phyloP scores from a whole-genome alignment of 257 asterid species.

The Coffea eugenioides region DNA sequence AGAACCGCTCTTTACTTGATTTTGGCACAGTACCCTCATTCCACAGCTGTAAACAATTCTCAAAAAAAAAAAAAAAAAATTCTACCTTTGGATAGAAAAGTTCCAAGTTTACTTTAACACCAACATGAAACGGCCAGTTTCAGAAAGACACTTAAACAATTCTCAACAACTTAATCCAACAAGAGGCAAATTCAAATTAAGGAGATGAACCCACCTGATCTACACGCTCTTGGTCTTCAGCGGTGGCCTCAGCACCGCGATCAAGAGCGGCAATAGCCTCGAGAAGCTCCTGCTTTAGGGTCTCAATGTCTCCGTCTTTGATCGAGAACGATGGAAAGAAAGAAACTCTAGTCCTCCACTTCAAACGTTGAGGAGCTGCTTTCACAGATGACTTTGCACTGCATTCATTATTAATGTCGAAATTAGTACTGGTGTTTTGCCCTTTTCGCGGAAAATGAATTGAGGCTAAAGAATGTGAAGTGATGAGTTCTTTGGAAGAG shows the following conservation, averaged over 20 bases:
- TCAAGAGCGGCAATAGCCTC: conserved; percentile 54
- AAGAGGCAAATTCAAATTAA: neutral
- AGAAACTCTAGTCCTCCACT: conserved; percentile 44
- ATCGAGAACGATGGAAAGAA: conserved; percentile 35
- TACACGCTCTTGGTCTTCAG: conserved; percentile 47
- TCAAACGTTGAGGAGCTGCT: conserved; percentile 14
- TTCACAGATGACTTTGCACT: neutral
- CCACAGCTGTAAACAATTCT: too few relatives aligned
- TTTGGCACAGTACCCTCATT: too few relatives aligned
- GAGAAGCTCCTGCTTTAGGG: conserved; percentile 52
- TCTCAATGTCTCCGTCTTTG: conserved; percentile 30
- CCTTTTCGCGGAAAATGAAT: conserved; percentile 3
- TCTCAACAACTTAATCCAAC: neutral
- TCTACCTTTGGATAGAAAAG: too few relatives aligned
- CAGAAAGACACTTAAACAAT: neutral
- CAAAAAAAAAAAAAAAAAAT: too few relatives aligned
- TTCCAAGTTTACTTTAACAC: too few relatives aligned
- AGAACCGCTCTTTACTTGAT: too few relatives aligned
- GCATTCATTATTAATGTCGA: neutral
- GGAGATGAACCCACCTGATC: conserved; percentile 31
- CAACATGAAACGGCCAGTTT: neutral
- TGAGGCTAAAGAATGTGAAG: conserved; percentile 10
- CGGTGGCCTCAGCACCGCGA: conserved; percentile 63
- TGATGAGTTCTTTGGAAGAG: conserved; percentile 10
- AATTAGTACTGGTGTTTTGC: neutral